These are phyloP conservation scores for Antrodiella citrinella DNA, from an alignment of 768 basidiomycete species.

Conservation along the genomic window DNA sequence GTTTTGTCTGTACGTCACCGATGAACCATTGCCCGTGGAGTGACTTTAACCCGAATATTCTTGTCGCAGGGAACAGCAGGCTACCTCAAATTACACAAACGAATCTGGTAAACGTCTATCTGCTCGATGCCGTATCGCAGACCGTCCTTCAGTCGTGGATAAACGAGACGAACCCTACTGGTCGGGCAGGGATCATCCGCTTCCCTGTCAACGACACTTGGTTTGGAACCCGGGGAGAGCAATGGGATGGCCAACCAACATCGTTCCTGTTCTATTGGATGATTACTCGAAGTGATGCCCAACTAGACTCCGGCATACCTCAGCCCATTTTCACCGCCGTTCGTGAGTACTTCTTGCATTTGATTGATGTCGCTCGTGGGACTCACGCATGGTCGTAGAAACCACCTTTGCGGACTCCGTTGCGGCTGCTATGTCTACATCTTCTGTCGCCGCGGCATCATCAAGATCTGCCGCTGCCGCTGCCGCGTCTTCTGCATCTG, in stretches of 20 bases:
- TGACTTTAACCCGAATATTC: slow-evolving; percentile 8
- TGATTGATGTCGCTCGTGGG: background rate
- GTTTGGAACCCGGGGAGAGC: slow-evolving; percentile 50
- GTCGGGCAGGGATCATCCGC: slow-evolving; percentile 45
- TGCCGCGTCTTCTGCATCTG: slow-evolving; percentile 29
- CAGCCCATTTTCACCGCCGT: slow-evolving; percentile 74
- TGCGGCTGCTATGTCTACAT: slow-evolving; percentile 43
- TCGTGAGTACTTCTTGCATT: slow-evolving; percentile 50
- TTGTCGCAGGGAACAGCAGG: slow-evolving; percentile 60
- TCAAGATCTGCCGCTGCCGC: too few relatives aligned
- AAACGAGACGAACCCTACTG: slow-evolving; percentile 36
- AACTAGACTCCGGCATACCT: slow-evolving; percentile 48
- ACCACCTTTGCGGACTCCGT: slow-evolving; percentile 71
- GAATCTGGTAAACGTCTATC: slow-evolving; percentile 65
- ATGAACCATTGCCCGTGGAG: slow-evolving; percentile 11
- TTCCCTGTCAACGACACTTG: slow-evolving; percentile 56
- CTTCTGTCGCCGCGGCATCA: too few relatives aligned
- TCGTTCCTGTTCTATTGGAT: slow-evolving; percentile 74
- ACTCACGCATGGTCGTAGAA: slow-evolving; percentile 35
- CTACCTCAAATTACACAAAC: slow-evolving; percentile 58
- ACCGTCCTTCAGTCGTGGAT: slow-evolving; percentile 35
- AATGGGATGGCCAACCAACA: slow-evolving; percentile 40
- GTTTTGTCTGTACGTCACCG: slow-evolving; percentile 67
- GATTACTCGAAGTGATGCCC: slow-evolving; percentile 50
- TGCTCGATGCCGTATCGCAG: slow-evolving; percentile 66